Conservation (phyloP, 2,329 filamentous ascomycete genomes). For the Boeremia lycopersici region DNA sequence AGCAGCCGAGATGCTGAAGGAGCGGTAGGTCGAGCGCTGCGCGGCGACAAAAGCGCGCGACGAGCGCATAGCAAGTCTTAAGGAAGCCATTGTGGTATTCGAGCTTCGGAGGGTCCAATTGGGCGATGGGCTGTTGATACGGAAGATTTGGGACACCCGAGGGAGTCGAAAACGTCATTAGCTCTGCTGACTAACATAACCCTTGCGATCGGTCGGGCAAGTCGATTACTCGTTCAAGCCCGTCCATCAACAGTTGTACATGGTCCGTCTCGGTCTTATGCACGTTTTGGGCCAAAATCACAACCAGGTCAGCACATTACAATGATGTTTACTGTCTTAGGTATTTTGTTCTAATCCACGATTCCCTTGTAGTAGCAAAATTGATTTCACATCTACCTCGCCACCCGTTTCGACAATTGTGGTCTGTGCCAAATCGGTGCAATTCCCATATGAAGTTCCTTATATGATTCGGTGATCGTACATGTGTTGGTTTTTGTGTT, state of each 20-base stretch:
- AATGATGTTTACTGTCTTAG: too few relatives aligned
- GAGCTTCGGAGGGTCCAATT: slow-evolving; percentile 1
- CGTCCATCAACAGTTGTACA: background rate
- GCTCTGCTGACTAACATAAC: slow-evolving; percentile 21
- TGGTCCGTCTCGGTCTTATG: background rate
- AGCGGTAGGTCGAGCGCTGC: slow-evolving; percentile 40
- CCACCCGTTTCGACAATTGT: too few relatives aligned
- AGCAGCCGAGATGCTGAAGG: slow-evolving; percentile 48
- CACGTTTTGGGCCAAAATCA: too few relatives aligned
- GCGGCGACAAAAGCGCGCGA: slow-evolving; percentile 49
- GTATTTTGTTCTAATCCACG: too few relatives aligned
- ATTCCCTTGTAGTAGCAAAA: too few relatives aligned
- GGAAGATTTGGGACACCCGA: slow-evolving; percentile 23
- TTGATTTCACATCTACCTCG: too few relatives aligned
- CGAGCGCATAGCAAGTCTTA: slow-evolving; percentile 53
- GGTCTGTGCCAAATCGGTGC: too few relatives aligned
- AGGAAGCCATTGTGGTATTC: slow-evolving; percentile 51
- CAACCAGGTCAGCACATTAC: too few relatives aligned
- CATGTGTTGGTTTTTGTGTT: too few relatives aligned
- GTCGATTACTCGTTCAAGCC: slow-evolving; percentile 23
- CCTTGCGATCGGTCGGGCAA: slow-evolving; percentile 23
- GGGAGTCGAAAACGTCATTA: slow-evolving; percentile 34
- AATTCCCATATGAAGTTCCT: too few relatives aligned
- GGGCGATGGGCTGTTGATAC: slow-evolving; percentile 24
- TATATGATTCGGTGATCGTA: too few relatives aligned